Base-by-base conservation (phyloP, 371 early-diverging fungal genomes). In the Rhizopus arrhizus region DNA sequence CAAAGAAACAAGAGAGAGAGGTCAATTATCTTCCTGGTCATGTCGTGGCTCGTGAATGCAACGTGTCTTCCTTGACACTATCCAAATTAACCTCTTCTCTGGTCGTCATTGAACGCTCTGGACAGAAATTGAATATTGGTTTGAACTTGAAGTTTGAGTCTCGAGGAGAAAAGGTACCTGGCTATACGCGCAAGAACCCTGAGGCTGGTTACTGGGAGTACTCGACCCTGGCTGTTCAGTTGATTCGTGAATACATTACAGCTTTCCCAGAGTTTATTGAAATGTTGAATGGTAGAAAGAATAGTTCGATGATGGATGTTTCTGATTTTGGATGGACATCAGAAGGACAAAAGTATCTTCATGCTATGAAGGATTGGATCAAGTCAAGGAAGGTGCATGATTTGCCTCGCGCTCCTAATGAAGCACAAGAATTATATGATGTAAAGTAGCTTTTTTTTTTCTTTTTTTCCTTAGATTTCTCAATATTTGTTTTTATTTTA, bases 141-240 rank as follows among this genome's bases (percentile, higher is more conserved):
- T 74, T 98, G 50, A 89, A 86, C 56, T 80, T 97, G 56, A 97
- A 96, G 70, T 95, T 95, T 67, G 96, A 96, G 43, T 82, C 81
- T 31, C 89, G 89, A 67, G 84, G 85, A 51, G 84, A 86, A 58
- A 95, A 95, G 69, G 96, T 93, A 4, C 61, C 92, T 3, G 96
- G 95, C 2, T 95, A 92, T 66, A 84, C 94, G 5, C 82, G 88
- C 49, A 95, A 94, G 67, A 71, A 81, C 3, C 62, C 62, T 11
- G 84, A 82, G 28, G 84, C 80, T 36, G 75, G 72, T 15, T 88
- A 87, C 15, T 98, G 97, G 97, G 93, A 93, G 68, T 97, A 83
- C 59, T 89, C 92, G 10, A 67, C 75, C 40, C 85, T 84, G 62
- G 97, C 95, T 0, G 73, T 93, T 5, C 83, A 80, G 0, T 66